A percentile compares a stretch with the other conserved stretches of the same genome.
These are phyloP conservation scores for Brassica napus DNA, from an alignment of 345 rosid genomes.

Conservation along the genomic window Da-Ae NC_063434.1:9300001-9300500, in stretches of 20 bases:
- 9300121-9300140: no score
- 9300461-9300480: not conserved
- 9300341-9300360: not conserved
- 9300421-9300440: not conserved
- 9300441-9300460: not conserved
- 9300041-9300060: constrained; percentile 48
- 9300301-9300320: not conserved
- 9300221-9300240: not conserved
- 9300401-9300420: not conserved
- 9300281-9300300: not conserved
- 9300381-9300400: not conserved
- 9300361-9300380: not conserved
- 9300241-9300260: not conserved
- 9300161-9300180: no score
- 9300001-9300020: constrained; percentile 92
- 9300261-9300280: not conserved
- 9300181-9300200: not conserved
- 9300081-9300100: not conserved
- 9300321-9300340: not conserved
- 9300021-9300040: constrained; percentile 79
- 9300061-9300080: not conserved
- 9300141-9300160: no score
- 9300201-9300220: not conserved
- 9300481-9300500: not conserved
- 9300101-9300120: not conserved